Percentiles rank a stretch among this genome's conserved stretches.
These are phyloP conservation scores for Echium plantagineum DNA, from an alignment of 257 asterid species.

Conservation along the genomic window DNA sequence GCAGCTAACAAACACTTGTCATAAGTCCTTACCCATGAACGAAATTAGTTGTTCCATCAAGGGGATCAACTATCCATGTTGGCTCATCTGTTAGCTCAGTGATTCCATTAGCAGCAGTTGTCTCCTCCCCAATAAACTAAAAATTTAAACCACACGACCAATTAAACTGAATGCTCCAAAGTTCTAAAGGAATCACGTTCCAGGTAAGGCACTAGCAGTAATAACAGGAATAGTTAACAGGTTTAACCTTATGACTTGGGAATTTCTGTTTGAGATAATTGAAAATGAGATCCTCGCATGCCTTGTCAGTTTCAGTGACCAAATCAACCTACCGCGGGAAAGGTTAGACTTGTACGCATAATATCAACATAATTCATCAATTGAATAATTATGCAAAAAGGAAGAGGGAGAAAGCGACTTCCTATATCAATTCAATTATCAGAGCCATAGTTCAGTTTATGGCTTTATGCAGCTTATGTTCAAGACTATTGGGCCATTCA, in stretches of 20 bases:
- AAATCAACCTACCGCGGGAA: conserved; percentile 64
- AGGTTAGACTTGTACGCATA: neutral
- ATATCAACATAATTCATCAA: neutral
- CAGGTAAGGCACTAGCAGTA: conserved; percentile 2
- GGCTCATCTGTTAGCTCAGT: conserved; percentile 80
- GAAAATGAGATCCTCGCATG: conserved; percentile 76
- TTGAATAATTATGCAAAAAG: neutral
- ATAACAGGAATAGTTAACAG: neutral
- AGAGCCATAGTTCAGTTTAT: neutral
- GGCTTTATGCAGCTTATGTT: neutral
- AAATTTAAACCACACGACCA: conserved; percentile 3
- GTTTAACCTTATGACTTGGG: conserved; percentile 67
- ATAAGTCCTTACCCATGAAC: conserved; percentile 64
- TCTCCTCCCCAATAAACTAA: conserved; percentile 96
- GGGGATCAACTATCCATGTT: conserved; percentile 96
- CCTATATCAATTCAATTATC: neutral
- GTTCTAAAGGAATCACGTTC: neutral
- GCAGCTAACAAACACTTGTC: neutral
- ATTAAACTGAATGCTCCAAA: neutral
- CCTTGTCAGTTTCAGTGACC: conserved; percentile 94
- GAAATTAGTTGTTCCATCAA: conserved; percentile 94
- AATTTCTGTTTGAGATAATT: conserved; percentile 40
- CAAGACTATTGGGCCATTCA: neutral
- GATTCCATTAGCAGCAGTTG: conserved; percentile 72
- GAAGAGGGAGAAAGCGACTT: neutral